Evolutionary conservation across 768 basidiomycete species (phyloP), one percentile per base, ranked within the genome.

Genomic region (Tylopilus balloui): DNA sequence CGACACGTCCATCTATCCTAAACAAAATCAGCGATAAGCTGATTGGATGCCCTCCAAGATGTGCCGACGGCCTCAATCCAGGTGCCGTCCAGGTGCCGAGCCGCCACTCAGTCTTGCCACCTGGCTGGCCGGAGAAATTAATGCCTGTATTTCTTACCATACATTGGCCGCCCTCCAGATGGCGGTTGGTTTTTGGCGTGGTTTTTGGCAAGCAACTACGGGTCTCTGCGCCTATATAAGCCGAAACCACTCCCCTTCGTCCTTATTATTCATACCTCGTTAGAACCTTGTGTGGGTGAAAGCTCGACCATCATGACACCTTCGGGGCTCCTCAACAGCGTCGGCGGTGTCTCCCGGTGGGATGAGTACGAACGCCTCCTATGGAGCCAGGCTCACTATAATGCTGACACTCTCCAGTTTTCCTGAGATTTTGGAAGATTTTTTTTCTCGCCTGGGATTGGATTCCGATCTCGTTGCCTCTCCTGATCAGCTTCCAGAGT

Each of bases 31-130:
- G 28, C 14, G 7, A 25, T 4, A 3, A 11, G 10, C 2, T n/a
- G 23, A 7, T 43, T 35, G 37, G 45, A 23, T 29, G 43, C 39
- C 10, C 14, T 52, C 55, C 50, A 38, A 7, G 29, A 13, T n/a
- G 8, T 40, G 42, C 25, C 20, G 15, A 28, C 6, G 17, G 14
- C 9, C 38, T 37, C 9, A 1, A 24, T 43, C 13, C n/a, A 28
- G 39, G 20, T 23, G 35, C 35, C 14, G 8, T 21, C 6, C 4
- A 14, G 25, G 23, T 52, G 20, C 32, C 42, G 19, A 41, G 15
- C 20, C 3, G 31, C 41, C 49, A 36, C 37, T 8, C 12, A 4
- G n/a, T n/a, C 19, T n/a, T n/a, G 4, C 19, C 25, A 8, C n/a
- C 2, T 29, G 49, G 42, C 42, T 3, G n/a, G 23, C 24, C n/a